phyloP scores from a whole-genome alignment of 2,329 filamentous ascomycete genomes.

The Fusarium sp. region DNA sequence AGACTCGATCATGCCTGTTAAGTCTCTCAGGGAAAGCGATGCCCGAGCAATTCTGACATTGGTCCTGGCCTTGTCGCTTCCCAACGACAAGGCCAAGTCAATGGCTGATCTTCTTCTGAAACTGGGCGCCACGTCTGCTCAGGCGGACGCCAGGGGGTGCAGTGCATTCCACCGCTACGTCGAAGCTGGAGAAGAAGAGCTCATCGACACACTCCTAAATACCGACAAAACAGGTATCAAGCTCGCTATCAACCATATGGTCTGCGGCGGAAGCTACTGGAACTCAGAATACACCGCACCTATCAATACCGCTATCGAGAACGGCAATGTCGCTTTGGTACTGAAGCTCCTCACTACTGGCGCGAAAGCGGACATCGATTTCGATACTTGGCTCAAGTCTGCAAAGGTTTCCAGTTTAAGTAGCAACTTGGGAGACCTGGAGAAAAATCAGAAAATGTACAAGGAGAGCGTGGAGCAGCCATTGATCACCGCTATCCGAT shows the following conservation, averaged over 20 bases:
- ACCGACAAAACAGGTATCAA: slow-evolving; percentile 70
- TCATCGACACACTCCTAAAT: slow-evolving; percentile 63
- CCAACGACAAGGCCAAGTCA: slow-evolving; percentile 69
- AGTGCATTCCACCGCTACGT: slow-evolving; percentile 76
- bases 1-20: slow-evolving; percentile 79
- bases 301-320: slow-evolving; percentile 68
- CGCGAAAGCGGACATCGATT: slow-evolving; percentile 68
- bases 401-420: slow-evolving; percentile 57
- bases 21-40: slow-evolving; percentile 66
- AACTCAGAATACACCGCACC: slow-evolving; percentile 56
- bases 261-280: slow-evolving; percentile 53
- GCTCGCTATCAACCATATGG: slow-evolving; percentile 74
- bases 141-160: slow-evolving; percentile 73
- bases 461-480: slow-evolving; percentile 68
- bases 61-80: slow-evolving; percentile 73
- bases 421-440: slow-evolving; percentile 51
- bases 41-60: slow-evolving; percentile 74
- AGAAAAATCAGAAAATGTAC: slow-evolving; percentile 63
- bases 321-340: slow-evolving; percentile 63
- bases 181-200: slow-evolving; percentile 58
- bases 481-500: slow-evolving; percentile 68
- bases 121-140: slow-evolving; percentile 77
- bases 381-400: slow-evolving; percentile 72
- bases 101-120: slow-evolving; percentile 74
- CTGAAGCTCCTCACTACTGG: slow-evolving; percentile 72